Conservation (phyloP, 441 rosid genomes). For the Arabidopsis lyrata region DNA sequence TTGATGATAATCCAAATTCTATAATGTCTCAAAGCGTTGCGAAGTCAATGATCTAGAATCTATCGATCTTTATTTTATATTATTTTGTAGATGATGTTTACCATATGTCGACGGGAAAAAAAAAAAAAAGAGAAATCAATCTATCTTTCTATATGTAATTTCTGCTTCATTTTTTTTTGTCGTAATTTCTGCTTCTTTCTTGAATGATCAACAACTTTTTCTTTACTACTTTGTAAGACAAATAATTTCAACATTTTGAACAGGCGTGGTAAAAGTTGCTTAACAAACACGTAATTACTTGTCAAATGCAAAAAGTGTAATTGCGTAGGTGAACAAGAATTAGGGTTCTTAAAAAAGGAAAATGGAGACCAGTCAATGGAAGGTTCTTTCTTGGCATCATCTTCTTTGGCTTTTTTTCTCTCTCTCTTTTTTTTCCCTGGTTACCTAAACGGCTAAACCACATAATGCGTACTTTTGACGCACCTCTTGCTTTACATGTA, state of each 20-base stretch:
- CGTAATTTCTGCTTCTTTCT: not conserved
- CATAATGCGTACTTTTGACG: constrained; percentile 38
- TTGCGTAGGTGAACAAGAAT: not conserved
- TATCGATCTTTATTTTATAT: not conserved
- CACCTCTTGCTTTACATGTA: constrained; percentile 27
- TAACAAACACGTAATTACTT: constrained; percentile 24
- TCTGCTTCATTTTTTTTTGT: not conserved
- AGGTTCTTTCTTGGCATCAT: constrained; percentile 23
- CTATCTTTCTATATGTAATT: not conserved
- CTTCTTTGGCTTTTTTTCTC: not conserved
- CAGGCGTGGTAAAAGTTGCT: constrained; percentile 19
- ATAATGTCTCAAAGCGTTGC: not conserved
- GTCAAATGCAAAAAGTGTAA: not conserved
- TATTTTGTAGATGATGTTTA: not conserved
- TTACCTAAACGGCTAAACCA: constrained; percentile 42
- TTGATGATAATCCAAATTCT: no score
- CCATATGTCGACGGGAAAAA: not conserved
- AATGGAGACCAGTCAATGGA: constrained; percentile 31
- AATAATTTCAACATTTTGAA: not conserved
- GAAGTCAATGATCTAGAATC: not conserved
- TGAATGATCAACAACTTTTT: constrained; percentile 8
- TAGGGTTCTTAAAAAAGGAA: not conserved
- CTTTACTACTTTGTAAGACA: not conserved
- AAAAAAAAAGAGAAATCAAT: not conserved
- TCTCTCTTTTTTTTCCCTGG: not conserved